Base-by-base conservation (phyloP, 1,284 basidiomycete genomes). In the Coriolopsis trogii region DNA sequence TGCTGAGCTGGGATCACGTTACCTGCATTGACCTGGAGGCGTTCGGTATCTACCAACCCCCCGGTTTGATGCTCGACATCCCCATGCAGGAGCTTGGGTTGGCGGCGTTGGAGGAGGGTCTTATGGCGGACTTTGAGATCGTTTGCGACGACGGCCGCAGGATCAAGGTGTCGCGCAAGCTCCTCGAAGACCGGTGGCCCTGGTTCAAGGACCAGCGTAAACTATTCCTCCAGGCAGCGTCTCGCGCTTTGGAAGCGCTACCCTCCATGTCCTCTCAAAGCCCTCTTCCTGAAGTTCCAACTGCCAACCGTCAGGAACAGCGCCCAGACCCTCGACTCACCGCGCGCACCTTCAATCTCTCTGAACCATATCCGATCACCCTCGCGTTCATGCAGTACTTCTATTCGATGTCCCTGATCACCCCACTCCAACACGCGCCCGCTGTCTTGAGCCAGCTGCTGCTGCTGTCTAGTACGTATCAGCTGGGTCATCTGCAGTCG, bases 341-440 rank as follows among this genome's bases (percentile, higher is more conserved):
- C 0, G 88, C 95, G 0, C 84, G 91, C 37, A 74, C 85, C 4
- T 80, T 98, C 53, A 76, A 86, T 59, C 76, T 98, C 16, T 90
- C 93, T 1, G 95, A 98, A 67, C 87, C 93, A 0, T 95, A 93
- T 61, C 86, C 93, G 0, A 87, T 98, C 56, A 89, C 91, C 2
- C 75, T 93, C 46, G 96, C 95, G 3, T 74, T 98, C 46, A 71
- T 98, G 50, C 93, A 98, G 69, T 98, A 96, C 72, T 84, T 98
- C 57, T 98, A 98, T 73, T 87, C 93, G 1, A 78, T 87, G 46
- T 82, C 89, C 0, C 79, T 98, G 33, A 77, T 91, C 47, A 98
- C 95, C 0, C 89, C 91, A 0, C 77, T 98, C 36, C 95, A 98
- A 68, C 91, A 93, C 60, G 87, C 92, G 4, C 91, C 93, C 3